Evolutionary conservation across 805 yeast species (phyloP), one percentile per base, ranked within the genome.

Genomic region (Pichia nakasei): DNA sequence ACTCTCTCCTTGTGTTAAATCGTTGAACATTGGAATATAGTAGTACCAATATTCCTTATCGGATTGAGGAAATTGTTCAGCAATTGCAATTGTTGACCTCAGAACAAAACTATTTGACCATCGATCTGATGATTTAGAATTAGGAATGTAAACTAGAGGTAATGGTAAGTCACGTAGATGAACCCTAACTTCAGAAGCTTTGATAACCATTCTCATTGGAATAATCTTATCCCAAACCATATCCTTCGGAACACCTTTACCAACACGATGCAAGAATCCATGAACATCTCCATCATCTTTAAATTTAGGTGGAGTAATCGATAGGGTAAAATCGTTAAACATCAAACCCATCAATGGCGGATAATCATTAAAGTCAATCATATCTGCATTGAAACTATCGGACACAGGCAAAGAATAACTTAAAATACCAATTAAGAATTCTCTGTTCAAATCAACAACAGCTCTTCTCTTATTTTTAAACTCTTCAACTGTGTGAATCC

Each of bases 91-190:
- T 50, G 85, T 78, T 20, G 96, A 95, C 21, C 63, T 39, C 15
- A 63, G 38, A 8, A 52, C 48, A 24, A 53, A 38, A 9, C 51
- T 45, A 5, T 37, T 44, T 20, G 22, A 20, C 43, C 22, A 52
- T 39, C 8, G 47, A 21, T n/a, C 19, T 8, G 9, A 9, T 11
- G 45, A 9, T 21, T 41, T 39, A 5, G 54, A 46, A 15, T 43
- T 43, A 3, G 96, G 96, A 48, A 89, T 75, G 50, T 79, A 78
- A 9, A 85, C 59, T 40, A 89, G 63, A 0, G 97, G 97, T 15
- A 91, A 55, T 0, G 97, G 97, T 56, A 83, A 87, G 55, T 89
- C 97, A 43, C 93, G 67, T 47, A 89, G 52, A 57, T 85, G 91
- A 53, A 79, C 70, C 47, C 93, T 65, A 12, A 80, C 57, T 53